These are phyloP conservation scores for Achlya hypogyna DNA, from an alignment of 352 stramenopile genomes.

Conservation along the genomic window DNA sequence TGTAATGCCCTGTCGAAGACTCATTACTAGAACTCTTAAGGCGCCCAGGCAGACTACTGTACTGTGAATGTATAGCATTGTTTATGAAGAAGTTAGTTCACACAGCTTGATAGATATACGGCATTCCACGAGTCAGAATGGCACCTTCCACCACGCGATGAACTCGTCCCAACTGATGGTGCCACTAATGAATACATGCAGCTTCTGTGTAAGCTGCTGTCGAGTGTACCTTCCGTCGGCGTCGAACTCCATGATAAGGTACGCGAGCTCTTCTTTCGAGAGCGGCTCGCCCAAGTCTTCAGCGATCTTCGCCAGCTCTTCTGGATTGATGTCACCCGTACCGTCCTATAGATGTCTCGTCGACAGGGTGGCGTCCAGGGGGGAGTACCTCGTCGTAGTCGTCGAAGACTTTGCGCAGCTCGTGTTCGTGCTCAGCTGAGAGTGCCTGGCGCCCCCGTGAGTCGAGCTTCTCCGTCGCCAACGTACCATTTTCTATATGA, in stretches of 20 bases:
- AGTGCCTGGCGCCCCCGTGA: slow-evolving; percentile 23
- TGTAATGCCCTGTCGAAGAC: too few species aligned
- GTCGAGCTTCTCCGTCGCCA: not conserved
- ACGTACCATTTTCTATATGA: too few species aligned
- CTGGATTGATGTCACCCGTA: slow-evolving; percentile 56
- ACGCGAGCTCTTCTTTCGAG: slow-evolving; percentile 59
- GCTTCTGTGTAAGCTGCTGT: not conserved
- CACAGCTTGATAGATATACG: not conserved
- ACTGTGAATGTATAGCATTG: not conserved
- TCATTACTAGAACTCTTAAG: too few species aligned
- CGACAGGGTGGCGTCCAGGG: not conserved
- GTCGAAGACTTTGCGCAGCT: slow-evolving; percentile 71
- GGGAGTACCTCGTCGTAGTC: slow-evolving; percentile 54
- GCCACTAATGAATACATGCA: slow-evolving; percentile 27
- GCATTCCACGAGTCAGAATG: slow-evolving; percentile 37
- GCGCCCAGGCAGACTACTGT: too few species aligned
- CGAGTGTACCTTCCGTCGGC: slow-evolving; percentile 47
- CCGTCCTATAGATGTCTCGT: slow-evolving; percentile 35
- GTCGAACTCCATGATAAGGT: slow-evolving; percentile 64
- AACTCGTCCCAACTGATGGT: slow-evolving; percentile 64
- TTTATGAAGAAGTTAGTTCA: not conserved
- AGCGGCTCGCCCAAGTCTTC: slow-evolving; percentile 65
- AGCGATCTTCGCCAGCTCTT: slow-evolving; percentile 65
- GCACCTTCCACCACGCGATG: slow-evolving; percentile 70
- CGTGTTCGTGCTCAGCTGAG: slow-evolving; percentile 52